phyloP scores from a whole-genome alignment of 2,329 filamentous ascomycete genomes.

The Didymella arachidicola region DNA sequence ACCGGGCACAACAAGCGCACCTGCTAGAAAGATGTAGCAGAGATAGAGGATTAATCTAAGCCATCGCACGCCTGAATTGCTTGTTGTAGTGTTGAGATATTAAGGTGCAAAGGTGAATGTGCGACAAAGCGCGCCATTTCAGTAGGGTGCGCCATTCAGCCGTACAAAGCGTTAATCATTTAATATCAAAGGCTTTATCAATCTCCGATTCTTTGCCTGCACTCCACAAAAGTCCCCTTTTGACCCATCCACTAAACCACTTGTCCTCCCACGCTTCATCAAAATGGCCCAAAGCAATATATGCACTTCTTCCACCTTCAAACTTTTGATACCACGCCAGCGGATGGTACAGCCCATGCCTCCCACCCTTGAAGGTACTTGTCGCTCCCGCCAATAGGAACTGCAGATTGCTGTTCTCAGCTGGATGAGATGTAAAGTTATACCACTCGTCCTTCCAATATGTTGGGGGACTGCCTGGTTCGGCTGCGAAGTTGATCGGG shows the following conservation, averaged over 20 bases:
- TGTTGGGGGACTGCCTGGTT: not conserved
- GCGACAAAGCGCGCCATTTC: no score
- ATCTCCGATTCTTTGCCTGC: constrained; percentile 12
- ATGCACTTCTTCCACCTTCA: constrained; percentile 36
- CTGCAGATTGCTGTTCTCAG: constrained; percentile 29
- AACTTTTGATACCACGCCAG: constrained; percentile 43
- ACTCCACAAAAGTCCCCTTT: constrained; percentile 33
- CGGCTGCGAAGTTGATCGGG: not conserved
- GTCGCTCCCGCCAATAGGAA: constrained; percentile 34
- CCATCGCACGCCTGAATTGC: no score
- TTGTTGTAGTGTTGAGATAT: no score
- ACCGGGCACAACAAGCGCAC: no score
- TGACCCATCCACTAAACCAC: constrained; percentile 34
- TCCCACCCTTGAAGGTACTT: constrained; percentile 31
- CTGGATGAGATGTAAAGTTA: constrained; percentile 37
- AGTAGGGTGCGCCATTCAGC: no score
- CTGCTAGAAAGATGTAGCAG: no score
- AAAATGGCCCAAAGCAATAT: constrained; percentile 40
- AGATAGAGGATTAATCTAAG: no score
- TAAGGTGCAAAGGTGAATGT: no score
- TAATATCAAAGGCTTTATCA: not conserved
- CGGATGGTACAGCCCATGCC: constrained; percentile 39
- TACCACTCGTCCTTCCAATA: constrained; percentile 42
- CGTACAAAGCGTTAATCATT: no score
- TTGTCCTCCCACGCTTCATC: constrained; percentile 35